These are phyloP conservation scores for Aspergillus latus DNA, from an alignment of 2,329 filamentous ascomycete genomes.

Conservation along the genomic window DNA sequence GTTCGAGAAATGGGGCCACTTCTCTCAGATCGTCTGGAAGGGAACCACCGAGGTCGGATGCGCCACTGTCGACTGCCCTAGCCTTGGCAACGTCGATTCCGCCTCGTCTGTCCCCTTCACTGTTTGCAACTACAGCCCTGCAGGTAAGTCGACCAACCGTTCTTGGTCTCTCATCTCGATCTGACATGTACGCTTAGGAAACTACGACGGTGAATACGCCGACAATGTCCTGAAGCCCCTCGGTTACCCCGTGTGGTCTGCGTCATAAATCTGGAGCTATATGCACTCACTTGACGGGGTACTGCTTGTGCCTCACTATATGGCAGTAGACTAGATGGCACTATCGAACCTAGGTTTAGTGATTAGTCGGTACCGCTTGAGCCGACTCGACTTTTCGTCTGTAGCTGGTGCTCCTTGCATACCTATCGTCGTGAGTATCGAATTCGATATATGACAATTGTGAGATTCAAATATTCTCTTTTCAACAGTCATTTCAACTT, in stretches of 20 bases:
- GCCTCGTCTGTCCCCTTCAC: conserved; percentile 63
- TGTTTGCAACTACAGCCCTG: conserved; percentile 81
- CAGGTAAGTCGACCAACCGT: conserved; percentile 56
- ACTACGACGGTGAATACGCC: conserved; percentile 55
- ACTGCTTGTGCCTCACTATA: background rate
- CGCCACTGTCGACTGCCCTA: conserved; percentile 49
- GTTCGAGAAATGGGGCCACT: conserved; percentile 71
- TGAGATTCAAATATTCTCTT: conserved; percentile 2
- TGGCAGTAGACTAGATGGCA: conserved; percentile 2
- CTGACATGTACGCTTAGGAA: conserved; percentile 43
- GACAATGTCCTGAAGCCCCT: conserved; percentile 51
- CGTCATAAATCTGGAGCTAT: conserved; percentile 19
- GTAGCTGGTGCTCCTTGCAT: background rate
- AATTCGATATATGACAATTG: conserved; percentile 4
- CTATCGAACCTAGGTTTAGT: background rate
- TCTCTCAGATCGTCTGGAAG: conserved; percentile 74
- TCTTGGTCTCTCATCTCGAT: conserved; percentile 18
- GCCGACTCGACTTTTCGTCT: background rate
- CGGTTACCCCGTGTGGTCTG: conserved; percentile 38
- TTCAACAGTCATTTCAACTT: conserved; percentile 10
- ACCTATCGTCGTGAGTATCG: conserved; percentile 4
- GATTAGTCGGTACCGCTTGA: background rate
- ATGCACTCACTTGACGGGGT: conserved; percentile 9
- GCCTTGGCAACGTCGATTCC: conserved; percentile 44
- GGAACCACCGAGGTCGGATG: conserved; percentile 64